These are phyloP conservation scores for Verticillium zaregamsianum DNA, from an alignment of 2,329 filamentous ascomycete species.

Conservation along the genomic window DNA sequence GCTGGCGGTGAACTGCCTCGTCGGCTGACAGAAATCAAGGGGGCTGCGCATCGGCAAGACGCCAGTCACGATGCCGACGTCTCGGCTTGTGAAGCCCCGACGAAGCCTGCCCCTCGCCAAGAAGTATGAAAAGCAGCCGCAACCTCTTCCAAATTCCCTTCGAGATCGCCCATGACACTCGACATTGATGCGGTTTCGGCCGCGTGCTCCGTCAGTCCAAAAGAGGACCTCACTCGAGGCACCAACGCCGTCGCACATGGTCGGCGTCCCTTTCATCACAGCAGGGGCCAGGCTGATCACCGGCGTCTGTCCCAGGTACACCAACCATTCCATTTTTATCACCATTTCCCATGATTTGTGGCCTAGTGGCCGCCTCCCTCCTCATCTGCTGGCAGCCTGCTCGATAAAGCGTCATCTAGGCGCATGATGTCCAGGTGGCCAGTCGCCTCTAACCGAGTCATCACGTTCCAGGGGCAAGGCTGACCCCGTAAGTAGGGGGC, in stretches of 20 bases:
- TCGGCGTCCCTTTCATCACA: not conserved
- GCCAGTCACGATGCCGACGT: not conserved
- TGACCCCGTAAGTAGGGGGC: conserved; percentile 11
- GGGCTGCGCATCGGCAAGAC: not conserved
- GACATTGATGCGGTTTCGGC: not conserved
- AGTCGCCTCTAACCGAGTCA: not conserved
- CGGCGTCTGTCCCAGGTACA: not conserved
- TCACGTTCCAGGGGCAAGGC: conserved; percentile 7
- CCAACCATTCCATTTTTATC: not conserved
- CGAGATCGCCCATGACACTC: not conserved
- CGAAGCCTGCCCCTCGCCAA: not conserved
- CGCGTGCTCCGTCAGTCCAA: not conserved
- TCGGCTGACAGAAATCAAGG: not conserved
- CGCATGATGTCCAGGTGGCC: not conserved
- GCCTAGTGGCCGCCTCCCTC: not conserved
- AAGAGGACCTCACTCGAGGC: not conserved
- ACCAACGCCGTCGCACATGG: not conserved
- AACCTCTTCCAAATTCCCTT: not conserved
- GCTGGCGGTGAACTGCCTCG: not conserved
- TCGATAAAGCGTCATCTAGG: too few species aligned
- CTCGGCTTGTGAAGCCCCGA: not conserved
- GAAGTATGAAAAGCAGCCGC: not conserved
- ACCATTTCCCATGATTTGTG: not conserved
- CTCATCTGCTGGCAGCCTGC: too few species aligned
- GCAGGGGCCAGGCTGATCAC: not conserved